A percentile compares a stretch with the other conserved stretches of the same genome.
phyloP scores from a whole-genome alignment of 2,329 filamentous ascomycete genomes.

The Fusarium luffae region DNA sequence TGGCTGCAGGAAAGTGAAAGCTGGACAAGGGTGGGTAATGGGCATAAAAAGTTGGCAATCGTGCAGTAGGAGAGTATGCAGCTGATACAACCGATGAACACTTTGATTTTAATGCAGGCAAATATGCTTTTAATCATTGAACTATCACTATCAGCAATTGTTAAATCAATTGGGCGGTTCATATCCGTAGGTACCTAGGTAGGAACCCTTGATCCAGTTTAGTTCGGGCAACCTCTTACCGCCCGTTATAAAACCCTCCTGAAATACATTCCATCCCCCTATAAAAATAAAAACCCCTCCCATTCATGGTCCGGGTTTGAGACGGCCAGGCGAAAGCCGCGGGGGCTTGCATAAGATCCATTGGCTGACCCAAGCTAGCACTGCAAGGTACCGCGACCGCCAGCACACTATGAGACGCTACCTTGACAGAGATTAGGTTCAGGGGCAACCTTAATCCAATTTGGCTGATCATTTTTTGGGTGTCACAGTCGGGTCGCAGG shows the following conservation, averaged over 20 bases:
- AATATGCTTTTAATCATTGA: neutral
- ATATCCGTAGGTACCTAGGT: neutral
- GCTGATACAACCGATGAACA: conserved; percentile 14
- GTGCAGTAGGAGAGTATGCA: conserved; percentile 22
- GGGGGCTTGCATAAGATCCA: conserved; percentile 29
- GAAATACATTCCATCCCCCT: conserved; percentile 20
- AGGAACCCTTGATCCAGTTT: neutral
- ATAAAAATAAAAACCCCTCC: neutral
- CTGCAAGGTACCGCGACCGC: conserved; percentile 37
- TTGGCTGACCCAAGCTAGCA: conserved; percentile 13
- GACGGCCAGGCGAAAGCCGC: conserved; percentile 29
- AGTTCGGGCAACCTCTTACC: neutral
- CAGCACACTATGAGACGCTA: conserved; percentile 24
- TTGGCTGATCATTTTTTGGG: conserved; percentile 3
- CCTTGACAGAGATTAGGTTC: conserved; percentile 28
- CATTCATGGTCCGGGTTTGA: conserved; percentile 32
- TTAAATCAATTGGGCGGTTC: neutral
- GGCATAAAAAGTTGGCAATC: conserved; percentile 27
- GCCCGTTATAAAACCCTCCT: conserved; percentile 19
- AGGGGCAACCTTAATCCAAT: conserved; percentile 22
- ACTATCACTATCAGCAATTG: neutral
- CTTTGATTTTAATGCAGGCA: neutral
- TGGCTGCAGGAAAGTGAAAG: conserved; percentile 26
- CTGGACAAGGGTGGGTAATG: conserved; percentile 12
- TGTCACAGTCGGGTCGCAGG: conserved; percentile 10